Evolutionary conservation across 768 basidiomycete species (phyloP), one percentile per base, ranked within the genome.

Genomic region (Termitomyces sp.): DNA sequence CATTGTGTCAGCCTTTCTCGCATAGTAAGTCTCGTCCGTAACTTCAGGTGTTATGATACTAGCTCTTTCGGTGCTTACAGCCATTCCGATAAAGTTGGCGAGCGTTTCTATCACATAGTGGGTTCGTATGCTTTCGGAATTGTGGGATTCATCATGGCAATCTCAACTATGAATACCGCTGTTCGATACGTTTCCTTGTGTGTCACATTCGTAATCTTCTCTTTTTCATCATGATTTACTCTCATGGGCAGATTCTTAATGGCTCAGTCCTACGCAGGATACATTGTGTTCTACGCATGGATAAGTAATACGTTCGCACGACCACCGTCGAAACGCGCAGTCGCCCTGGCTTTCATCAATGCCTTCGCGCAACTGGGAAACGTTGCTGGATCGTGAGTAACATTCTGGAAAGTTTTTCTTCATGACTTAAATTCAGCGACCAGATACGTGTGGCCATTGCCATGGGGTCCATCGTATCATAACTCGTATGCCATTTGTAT

Each of bases 251-350:
- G 89, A 41, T 92, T 93, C 70, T 71, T 93, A 45, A 87, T 91
- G 83, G 86, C 88, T 5, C 84, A 87, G 64, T 83, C 84, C 0
- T 90, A 89, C 64, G 77, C 86, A 0, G 90, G 82, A 5, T 90
- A 88, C 71, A 82, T 92, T 61, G 79, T 81, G 56, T 86, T 89
- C 58, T 67, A 80, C 47, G 77, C 81, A 0, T 84, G 81, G 81
- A 74, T 77, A 11, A 80, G 78, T 58, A 75, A 76, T 31, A 75
- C 79, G n/a, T 74, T 82, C 18, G 68, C 77, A 6, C 69, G 84
- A n/a, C 86, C 93, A 27, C 80, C 91, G 5, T 84, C 87, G n/a
- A 95, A 95, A 72, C 86, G 93, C 5, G 89, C 93, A 2, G 88
- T 94, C n/a, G 88, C 88, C 13, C 77, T 96, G 50, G 93, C 92